phyloP scores from a whole-genome alignment of 305 asterid species.

The Petunia hybrid region DNA sequence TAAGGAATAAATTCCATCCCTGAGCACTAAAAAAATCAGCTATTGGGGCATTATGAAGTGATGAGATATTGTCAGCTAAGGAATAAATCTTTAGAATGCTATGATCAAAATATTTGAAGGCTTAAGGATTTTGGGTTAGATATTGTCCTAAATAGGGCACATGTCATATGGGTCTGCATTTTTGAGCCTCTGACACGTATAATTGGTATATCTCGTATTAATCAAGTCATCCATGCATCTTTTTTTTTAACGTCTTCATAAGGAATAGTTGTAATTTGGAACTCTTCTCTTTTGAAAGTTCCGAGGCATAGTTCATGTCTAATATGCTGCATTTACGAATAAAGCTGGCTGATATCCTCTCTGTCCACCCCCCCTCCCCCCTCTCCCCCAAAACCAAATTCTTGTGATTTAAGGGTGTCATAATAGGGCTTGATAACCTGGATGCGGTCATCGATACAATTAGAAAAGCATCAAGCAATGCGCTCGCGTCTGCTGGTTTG shows the following conservation, averaged over 20 bases:
- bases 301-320: background rate
- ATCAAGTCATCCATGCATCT: background rate
- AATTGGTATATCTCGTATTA: background rate
- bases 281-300: background rate
- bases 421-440: constrained; percentile 86
- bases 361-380: background rate
- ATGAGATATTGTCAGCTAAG: too few relatives aligned
- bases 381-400: background rate
- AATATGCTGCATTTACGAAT: constrained; percentile 33
- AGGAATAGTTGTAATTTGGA: background rate
- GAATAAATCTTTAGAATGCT: background rate
- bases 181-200: background rate
- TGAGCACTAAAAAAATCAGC: too few relatives aligned
- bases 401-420: constrained; percentile 72
- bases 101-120: background rate
- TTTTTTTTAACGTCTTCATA: constrained; percentile 12
- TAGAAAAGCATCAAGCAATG: constrained; percentile 80
- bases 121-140: constrained; percentile 25
- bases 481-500: constrained; percentile 65
- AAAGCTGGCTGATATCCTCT: constrained; percentile 29
- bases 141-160: background rate
- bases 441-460: constrained; percentile 75
- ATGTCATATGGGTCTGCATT: constrained; percentile 2
- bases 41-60: too few relatives aligned
- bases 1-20: too few relatives aligned